phyloP scores from a whole-genome alignment of 495 filamentous ascomycete genomes.

The Xylaria sp. region DNA sequence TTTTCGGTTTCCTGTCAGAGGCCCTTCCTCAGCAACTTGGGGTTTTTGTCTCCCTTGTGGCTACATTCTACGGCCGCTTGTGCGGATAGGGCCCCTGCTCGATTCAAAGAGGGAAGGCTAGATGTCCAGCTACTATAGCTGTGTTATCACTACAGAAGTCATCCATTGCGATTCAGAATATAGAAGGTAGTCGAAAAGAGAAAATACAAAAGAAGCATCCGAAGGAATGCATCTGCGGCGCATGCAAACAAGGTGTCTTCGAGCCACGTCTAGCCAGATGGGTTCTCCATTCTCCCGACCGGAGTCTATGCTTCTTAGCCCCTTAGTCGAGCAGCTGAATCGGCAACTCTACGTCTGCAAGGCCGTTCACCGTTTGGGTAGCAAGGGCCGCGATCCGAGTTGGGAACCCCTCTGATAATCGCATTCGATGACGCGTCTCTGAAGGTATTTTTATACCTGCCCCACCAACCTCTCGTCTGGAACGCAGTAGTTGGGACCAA shows the following conservation, averaged over 20 bases:
- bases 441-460: slow-evolving; percentile 14
- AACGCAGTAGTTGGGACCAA: slow-evolving; percentile 2
- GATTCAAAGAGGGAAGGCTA: background rate
- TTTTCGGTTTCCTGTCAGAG: background rate
- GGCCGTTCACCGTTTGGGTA: background rate
- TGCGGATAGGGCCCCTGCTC: slow-evolving; percentile 8
- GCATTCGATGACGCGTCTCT: slow-evolving; percentile 1
- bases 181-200: slow-evolving; percentile 24
- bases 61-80: slow-evolving; percentile 17
- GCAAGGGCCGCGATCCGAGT: background rate
- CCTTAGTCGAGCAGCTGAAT: background rate
- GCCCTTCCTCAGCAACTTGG: slow-evolving; percentile 2
- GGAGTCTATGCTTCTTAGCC: slow-evolving; percentile 9
- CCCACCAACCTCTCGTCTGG: slow-evolving; percentile 1
- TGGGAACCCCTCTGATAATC: background rate
- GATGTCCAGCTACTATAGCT: slow-evolving; percentile 6
- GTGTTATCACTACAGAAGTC: slow-evolving; percentile 27
- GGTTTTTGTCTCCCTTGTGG: background rate
- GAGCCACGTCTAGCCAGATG: slow-evolving; percentile 18
- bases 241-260: slow-evolving; percentile 6
- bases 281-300: slow-evolving; percentile 4
- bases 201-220: slow-evolving; percentile 31
- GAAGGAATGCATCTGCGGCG: slow-evolving; percentile 14
- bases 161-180: slow-evolving; percentile 31
- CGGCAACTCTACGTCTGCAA: background rate